phyloP scores from a whole-genome alignment of 139 green algal genomes.

The Chlamydomonas schloesseri region DNA sequence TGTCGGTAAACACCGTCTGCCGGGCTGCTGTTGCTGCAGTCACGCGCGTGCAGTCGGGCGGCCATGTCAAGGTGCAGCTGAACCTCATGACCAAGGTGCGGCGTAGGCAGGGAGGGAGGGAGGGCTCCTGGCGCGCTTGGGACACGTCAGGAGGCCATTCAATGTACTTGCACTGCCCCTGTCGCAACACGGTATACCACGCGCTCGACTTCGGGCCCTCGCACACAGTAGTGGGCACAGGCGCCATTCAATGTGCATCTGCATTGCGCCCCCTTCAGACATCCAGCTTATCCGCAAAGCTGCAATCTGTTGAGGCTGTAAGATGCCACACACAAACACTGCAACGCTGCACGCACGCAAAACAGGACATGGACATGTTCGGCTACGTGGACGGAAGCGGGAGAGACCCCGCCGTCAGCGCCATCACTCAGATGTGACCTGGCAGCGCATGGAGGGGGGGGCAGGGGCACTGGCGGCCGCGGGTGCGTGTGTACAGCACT shows the following conservation, averaged over 20 bases:
- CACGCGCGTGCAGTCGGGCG: constrained; percentile 65
- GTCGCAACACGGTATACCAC: neutral
- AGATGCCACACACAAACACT: too few relatives aligned
- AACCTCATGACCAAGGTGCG: constrained; percentile 72
- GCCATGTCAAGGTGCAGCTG: constrained; percentile 61
- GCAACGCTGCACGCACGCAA: too few relatives aligned
- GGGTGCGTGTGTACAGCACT: too few relatives aligned
- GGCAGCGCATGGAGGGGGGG: too few relatives aligned
- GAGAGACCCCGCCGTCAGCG: neutral
- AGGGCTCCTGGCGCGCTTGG: neutral
- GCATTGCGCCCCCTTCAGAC: neutral
- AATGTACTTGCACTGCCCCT: neutral
- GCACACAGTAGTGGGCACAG: too few relatives aligned
- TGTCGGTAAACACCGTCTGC: too few relatives aligned
- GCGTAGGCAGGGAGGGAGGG: too few relatives aligned
- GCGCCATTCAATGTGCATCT: too few relatives aligned
- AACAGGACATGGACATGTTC: constrained; percentile 78
- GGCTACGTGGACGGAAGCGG: constrained; percentile 55
- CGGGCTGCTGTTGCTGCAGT: constrained; percentile 48
- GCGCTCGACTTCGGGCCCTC: too few relatives aligned
- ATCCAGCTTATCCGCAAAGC: too few relatives aligned
- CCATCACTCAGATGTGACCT: constrained; percentile 13
- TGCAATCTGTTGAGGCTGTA: too few relatives aligned
- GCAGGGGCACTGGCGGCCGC: neutral
- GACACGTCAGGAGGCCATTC: neutral